These are phyloP conservation scores for Sphaerulina vaccinii DNA, from an alignment of 2,329 filamentous ascomycete species.

Conservation along the genomic window DNA sequence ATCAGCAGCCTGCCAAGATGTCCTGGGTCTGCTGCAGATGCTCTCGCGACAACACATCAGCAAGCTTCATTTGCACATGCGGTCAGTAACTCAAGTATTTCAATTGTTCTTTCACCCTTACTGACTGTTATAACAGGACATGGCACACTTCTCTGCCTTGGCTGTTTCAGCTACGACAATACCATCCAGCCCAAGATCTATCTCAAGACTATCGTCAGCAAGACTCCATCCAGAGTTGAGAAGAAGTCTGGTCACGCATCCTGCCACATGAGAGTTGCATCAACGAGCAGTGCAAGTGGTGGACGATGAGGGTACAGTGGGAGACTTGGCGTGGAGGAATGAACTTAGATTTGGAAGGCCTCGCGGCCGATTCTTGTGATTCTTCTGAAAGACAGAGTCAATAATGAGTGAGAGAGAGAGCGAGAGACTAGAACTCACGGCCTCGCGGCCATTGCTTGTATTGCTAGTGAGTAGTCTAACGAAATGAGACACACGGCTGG, in stretches of 20 bases:
- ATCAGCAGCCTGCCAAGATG: conserved; percentile 2
- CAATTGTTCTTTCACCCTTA: not conserved
- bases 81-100: not conserved
- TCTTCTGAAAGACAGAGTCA: no score
- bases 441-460: no score
- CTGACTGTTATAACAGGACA: not conserved
- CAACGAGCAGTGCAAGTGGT: not conserved
- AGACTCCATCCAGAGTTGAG: not conserved
- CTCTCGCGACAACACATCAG: conserved; percentile 15
- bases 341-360: no score
- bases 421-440: no score
- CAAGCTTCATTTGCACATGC: conserved; percentile 14
- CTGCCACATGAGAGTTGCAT: not conserved
- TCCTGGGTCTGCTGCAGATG: conserved; percentile 20
- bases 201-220: conserved; percentile 4
- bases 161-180: conserved; percentile 19
- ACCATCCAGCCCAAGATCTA: not conserved
- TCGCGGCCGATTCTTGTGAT: no score
- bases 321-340: no score
- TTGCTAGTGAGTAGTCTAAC: no score
- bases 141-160: conserved; percentile 11
- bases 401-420: no score
- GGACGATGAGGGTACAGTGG: not conserved
- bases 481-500: no score
- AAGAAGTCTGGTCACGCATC: not conserved